Evolutionary conservation across 345 rosid species (phyloP).

Genomic region (Ricinus communis): DNA sequence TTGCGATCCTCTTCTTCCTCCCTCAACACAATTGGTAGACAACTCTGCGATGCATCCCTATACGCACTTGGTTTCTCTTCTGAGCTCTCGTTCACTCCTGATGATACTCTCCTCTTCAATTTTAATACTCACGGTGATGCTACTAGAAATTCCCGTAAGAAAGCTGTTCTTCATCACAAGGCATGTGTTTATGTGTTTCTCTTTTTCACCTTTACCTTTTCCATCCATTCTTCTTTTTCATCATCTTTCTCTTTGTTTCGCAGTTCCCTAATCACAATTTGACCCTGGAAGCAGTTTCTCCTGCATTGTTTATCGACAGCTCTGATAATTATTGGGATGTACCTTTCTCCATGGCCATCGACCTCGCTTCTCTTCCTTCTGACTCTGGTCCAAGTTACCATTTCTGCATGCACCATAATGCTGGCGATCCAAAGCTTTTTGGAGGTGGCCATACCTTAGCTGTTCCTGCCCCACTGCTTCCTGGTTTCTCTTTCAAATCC

Average conservation of each 20-base stretch:
- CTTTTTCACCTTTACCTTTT: too few relatives aligned
- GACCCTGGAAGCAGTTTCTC: constrained; percentile 66
- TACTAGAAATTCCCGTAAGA: constrained; percentile 50
- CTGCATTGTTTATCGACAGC: constrained; percentile 70
- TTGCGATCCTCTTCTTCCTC: constrained; percentile 41
- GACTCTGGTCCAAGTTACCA: constrained; percentile 66
- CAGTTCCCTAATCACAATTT: constrained; percentile 77
- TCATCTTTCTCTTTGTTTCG: background rate
- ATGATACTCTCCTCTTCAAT: constrained; percentile 62
- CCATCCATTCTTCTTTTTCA: background rate
- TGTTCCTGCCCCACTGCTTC: constrained; percentile 63
- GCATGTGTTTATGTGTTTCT: constrained; percentile 38
- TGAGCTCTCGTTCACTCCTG: constrained; percentile 63
- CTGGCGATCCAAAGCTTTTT: constrained; percentile 47
- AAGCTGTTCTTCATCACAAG: constrained; percentile 69
- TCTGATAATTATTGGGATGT: constrained; percentile 79
- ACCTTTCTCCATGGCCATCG: constrained; percentile 64
- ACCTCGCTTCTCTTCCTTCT: constrained; percentile 69
- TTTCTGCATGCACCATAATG: constrained; percentile 61
- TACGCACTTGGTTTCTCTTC: constrained; percentile 74
- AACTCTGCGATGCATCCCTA: too few relatives aligned
- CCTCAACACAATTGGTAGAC: constrained; percentile 27
- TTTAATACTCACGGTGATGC: constrained; percentile 51
- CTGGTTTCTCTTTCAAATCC: constrained; percentile 60
- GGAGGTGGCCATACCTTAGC: constrained; percentile 31